Percentiles rank a stretch among this genome's conserved stretches.
These are phyloP conservation scores for Astrocystis sublimbata DNA, from an alignment of 495 filamentous ascomycete genomes.

Conservation along the genomic window DNA sequence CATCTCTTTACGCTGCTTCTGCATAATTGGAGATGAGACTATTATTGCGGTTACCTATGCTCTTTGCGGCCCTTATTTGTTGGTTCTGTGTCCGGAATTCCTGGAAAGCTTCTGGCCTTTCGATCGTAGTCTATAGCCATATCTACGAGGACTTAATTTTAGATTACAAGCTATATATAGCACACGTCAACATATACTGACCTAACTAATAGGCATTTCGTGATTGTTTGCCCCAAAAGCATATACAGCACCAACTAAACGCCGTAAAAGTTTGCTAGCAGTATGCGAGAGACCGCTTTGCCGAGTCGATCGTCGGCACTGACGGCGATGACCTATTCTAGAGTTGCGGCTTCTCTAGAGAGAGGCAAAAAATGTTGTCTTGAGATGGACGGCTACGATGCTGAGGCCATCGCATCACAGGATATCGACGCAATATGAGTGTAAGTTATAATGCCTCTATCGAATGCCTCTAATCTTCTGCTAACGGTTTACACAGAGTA, in stretches of 20 bases:
- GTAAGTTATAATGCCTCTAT: neutral
- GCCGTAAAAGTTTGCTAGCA: constrained; percentile 32
- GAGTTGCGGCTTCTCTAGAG: constrained; percentile 33
- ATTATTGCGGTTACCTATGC: constrained; percentile 28
- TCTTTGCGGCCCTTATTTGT: constrained; percentile 33
- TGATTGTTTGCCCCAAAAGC: constrained; percentile 30
- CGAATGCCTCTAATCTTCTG: neutral
- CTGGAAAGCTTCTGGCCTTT: constrained; percentile 33
- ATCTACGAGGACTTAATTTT: constrained; percentile 34
- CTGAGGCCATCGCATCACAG: constrained; percentile 30
- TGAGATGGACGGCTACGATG: constrained; percentile 31
- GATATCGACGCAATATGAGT: constrained; percentile 27
- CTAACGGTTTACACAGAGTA: constrained; percentile 16
- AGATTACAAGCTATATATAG: constrained; percentile 14
- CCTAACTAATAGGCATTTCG: constrained; percentile 18
- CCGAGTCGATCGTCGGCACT: constrained; percentile 11
- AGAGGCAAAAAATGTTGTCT: constrained; percentile 35
- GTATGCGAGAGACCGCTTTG: constrained; percentile 28
- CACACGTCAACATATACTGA: neutral
- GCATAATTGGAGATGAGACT: constrained; percentile 29
- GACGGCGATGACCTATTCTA: constrained; percentile 37
- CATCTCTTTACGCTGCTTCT: too few relatives aligned
- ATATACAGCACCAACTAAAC: constrained; percentile 26
- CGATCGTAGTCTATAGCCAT: constrained; percentile 30
- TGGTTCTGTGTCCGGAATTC: constrained; percentile 30